Evolutionary conservation across 2,329 filamentous ascomycete genomes (phyloP).

Genomic region (Epichloe sylvatica): DNA sequence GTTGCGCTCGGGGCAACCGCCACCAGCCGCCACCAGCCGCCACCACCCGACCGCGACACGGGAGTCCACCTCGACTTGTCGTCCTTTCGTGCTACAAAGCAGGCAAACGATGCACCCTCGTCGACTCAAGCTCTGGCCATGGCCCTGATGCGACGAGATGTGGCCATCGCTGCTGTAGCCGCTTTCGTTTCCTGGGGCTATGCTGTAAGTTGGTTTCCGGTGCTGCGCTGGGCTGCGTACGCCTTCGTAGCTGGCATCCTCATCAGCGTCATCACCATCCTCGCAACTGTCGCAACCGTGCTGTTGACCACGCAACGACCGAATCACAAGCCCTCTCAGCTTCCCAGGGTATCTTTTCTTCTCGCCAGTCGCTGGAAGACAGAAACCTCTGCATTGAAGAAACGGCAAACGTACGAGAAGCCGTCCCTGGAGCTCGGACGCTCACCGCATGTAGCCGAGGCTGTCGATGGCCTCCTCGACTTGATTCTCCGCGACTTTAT

Average conservation of each 20-base stretch:
- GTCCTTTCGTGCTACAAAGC: neutral
- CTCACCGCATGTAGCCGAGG: constrained; percentile 64
- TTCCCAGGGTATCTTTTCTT: constrained; percentile 44
- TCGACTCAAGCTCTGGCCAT: constrained; percentile 28
- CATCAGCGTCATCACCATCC: constrained; percentile 37
- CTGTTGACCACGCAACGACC: constrained; percentile 38
- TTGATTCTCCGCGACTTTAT: constrained; percentile 74
- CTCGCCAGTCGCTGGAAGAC: constrained; percentile 49
- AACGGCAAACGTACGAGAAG: constrained; percentile 52
- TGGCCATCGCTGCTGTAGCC: constrained; percentile 51
- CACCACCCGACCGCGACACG: neutral
- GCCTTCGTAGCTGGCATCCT: constrained; percentile 62
- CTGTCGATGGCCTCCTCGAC: constrained; percentile 64
- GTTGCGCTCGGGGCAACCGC: neutral
- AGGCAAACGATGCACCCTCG: constrained; percentile 19
- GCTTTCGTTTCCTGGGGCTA: constrained; percentile 81
- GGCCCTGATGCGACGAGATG: constrained; percentile 62
- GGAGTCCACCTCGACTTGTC: neutral
- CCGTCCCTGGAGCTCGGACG: constrained; percentile 54
- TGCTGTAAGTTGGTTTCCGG: constrained; percentile 66
- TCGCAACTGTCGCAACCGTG: constrained; percentile 43
- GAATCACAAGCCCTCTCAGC: constrained; percentile 25
- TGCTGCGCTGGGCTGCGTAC: constrained; percentile 72
- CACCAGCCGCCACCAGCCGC: neutral
- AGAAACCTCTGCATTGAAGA: constrained; percentile 53